Evolutionary conservation across 495 filamentous ascomycete species (phyloP).

Genomic region (Hyaloscypha variabilis): DNA sequence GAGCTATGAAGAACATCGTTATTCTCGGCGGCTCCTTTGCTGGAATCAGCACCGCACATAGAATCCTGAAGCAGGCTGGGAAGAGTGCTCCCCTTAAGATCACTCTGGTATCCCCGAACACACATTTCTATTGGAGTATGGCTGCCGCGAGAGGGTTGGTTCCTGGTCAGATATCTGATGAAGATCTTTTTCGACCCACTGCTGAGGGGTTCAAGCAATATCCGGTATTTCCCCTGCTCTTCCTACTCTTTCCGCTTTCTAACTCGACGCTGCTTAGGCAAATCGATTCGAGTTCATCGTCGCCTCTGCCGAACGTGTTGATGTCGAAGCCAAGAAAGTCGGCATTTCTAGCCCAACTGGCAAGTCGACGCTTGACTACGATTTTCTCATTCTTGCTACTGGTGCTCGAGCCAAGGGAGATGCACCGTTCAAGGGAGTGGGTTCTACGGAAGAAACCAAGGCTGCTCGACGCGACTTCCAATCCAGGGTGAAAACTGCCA

Average conservation of each 20-base stretch:
- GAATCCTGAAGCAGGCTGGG: conserved; percentile 26
- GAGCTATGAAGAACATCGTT: conserved; percentile 33
- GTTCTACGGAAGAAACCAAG: conserved; percentile 44
- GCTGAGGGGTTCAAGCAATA: conserved; percentile 54
- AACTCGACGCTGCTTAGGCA: not conserved
- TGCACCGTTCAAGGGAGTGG: conserved; percentile 54
- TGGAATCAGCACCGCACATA: conserved; percentile 25
- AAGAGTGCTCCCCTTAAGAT: conserved; percentile 35
- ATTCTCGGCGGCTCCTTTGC: conserved; percentile 37
- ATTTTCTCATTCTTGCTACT: conserved; percentile 61
- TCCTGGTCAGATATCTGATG: conserved; percentile 35
- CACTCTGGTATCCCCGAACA: conserved; percentile 39
- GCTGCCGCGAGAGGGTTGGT: conserved; percentile 38
- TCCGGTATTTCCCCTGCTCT: conserved; percentile 16
- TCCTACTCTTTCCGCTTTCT: not conserved
- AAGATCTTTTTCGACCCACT: conserved; percentile 36
- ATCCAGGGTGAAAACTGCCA: conserved; percentile 49
- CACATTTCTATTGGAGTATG: conserved; percentile 40
- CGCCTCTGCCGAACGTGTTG: conserved; percentile 52
- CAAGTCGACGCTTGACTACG: conserved; percentile 38
- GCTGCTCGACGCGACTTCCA: conserved; percentile 47
- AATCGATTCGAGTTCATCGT: conserved; percentile 57
- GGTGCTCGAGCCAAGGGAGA: conserved; percentile 40
- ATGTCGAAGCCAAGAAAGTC: conserved; percentile 45
- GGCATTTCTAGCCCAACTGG: conserved; percentile 37